Conservation (phyloP, 768 basidiomycete genomes). For the Xerocomellus chrysenteron region DNA sequence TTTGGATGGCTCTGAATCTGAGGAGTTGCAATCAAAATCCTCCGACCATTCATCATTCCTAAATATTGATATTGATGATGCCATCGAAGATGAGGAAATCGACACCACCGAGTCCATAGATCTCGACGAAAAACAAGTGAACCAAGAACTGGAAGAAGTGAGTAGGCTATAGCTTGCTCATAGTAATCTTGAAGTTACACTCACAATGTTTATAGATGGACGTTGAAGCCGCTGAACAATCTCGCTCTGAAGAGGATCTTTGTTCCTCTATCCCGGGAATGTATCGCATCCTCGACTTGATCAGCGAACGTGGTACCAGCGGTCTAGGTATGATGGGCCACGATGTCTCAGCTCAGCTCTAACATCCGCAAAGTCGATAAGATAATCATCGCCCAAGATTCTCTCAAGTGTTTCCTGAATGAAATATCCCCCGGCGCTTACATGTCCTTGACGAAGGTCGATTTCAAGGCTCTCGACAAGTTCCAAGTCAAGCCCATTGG, state of each 20-base stretch:
- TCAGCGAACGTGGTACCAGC: slow-evolving; percentile 48
- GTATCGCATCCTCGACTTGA: slow-evolving; percentile 54
- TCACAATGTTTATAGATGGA: slow-evolving; percentile 17
- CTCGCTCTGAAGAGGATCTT: slow-evolving; percentile 19
- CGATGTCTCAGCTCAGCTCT: background rate
- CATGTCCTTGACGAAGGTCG: slow-evolving; percentile 52
- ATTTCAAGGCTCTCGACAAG: slow-evolving; percentile 53
- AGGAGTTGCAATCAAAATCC: slow-evolving; percentile 17
- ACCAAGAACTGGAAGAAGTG: slow-evolving; percentile 17
- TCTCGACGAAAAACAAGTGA: slow-evolving; percentile 9
- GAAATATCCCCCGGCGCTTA: slow-evolving; percentile 51
- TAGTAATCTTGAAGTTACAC: background rate
- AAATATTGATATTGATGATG: slow-evolving; percentile 14
- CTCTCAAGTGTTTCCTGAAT: slow-evolving; percentile 49
- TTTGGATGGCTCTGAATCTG: slow-evolving; percentile 2
- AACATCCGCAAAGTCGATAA: slow-evolving; percentile 50
- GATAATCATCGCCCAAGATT: slow-evolving; percentile 56
- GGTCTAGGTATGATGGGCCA: slow-evolving; percentile 46
- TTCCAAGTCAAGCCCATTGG: slow-evolving; percentile 48
- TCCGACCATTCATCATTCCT: slow-evolving; percentile 21
- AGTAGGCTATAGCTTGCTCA: background rate
- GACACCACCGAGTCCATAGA: slow-evolving; percentile 12
- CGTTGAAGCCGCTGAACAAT: slow-evolving; percentile 7
- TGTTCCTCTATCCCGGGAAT: slow-evolving; percentile 40
- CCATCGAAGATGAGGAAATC: slow-evolving; percentile 15